These are phyloP conservation scores for Fusarium udum DNA, from an alignment of 2,329 filamentous ascomycete species.

Conservation along the genomic window DNA sequence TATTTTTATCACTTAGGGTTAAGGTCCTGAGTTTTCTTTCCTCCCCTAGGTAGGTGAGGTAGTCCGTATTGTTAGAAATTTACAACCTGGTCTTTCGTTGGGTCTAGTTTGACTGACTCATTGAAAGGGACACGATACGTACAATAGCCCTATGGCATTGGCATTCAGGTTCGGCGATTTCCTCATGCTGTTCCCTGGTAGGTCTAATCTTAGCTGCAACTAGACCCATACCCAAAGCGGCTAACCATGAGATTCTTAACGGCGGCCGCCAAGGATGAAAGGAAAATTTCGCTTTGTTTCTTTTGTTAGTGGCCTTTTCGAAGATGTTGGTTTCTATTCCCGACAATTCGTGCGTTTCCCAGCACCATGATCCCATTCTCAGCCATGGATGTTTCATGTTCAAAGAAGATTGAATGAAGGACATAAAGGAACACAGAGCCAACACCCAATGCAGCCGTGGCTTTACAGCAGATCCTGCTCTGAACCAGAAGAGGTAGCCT, in stretches of 20 bases:
- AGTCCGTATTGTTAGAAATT: neutral
- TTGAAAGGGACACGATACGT: neutral
- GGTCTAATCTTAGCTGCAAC: constrained; percentile 14
- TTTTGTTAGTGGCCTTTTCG: neutral
- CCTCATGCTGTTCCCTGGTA: constrained; percentile 16
- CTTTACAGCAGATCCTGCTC: neutral
- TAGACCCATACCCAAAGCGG: constrained; percentile 27
- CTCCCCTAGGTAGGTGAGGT: no score
- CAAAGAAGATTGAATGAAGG: neutral
- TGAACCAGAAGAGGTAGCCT: neutral
- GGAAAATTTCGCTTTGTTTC: constrained; percentile 4
- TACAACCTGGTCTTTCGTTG: neutral
- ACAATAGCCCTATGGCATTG: constrained; percentile 18
- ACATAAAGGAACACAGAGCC: neutral
- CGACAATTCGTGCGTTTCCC: neutral
- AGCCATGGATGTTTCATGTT: constrained; percentile 17
- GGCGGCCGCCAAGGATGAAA: constrained; percentile 4
- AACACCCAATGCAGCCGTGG: neutral
- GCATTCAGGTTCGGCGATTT: constrained; percentile 24
- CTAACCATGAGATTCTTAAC: constrained; percentile 2
- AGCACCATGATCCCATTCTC: neutral
- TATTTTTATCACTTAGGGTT: no score
- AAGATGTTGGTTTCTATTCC: constrained; percentile 9
- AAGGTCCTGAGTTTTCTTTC: no score
- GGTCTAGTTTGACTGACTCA: neutral